Percentiles rank a stretch among this genome's conserved stretches.
These are phyloP conservation scores for Globisporangium sylvaticum DNA, from an alignment of 352 stramenopile genomes.

Conservation along the genomic window DNA sequence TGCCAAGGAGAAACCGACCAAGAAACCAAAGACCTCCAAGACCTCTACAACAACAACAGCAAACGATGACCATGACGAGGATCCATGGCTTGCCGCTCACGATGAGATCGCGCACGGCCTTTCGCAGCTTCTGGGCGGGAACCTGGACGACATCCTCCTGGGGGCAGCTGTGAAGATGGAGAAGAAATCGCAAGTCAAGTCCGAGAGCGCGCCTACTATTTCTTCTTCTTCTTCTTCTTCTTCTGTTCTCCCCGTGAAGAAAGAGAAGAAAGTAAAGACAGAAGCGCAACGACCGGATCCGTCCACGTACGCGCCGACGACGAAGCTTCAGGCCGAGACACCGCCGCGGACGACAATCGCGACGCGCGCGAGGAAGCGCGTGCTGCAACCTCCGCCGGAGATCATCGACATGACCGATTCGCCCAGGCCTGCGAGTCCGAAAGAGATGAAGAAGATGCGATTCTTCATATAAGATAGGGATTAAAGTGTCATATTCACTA, in stretches of 20 bases:
- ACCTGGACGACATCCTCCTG: background rate
- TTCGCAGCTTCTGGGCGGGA: background rate
- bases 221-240: too few relatives aligned
- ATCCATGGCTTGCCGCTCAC: constrained; percentile 11
- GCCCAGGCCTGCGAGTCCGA: background rate
- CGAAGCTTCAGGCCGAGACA: constrained; percentile 1
- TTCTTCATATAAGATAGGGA: too few relatives aligned
- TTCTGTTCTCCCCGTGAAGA: too few relatives aligned
- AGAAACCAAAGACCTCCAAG: background rate
- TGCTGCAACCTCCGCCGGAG: background rate
- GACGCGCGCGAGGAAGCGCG: constrained; percentile 1
- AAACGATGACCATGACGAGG: background rate
- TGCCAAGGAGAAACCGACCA: background rate
- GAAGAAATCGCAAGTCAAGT: background rate
- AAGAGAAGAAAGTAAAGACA: too few relatives aligned
- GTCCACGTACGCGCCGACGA: constrained; percentile 3
- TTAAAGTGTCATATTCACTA: too few relatives aligned
- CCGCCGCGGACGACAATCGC: background rate
- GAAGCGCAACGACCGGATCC: background rate
- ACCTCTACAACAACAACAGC: too few relatives aligned
- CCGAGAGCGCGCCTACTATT: too few relatives aligned
- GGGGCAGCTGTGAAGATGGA: background rate
- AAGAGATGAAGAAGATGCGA: background rate
- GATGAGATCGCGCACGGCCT: constrained; percentile 7
- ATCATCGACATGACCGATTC: constrained; percentile 1